Evolutionary conservation across 768 basidiomycete species (phyloP).

Genomic region (Termitomyces sp.): DNA sequence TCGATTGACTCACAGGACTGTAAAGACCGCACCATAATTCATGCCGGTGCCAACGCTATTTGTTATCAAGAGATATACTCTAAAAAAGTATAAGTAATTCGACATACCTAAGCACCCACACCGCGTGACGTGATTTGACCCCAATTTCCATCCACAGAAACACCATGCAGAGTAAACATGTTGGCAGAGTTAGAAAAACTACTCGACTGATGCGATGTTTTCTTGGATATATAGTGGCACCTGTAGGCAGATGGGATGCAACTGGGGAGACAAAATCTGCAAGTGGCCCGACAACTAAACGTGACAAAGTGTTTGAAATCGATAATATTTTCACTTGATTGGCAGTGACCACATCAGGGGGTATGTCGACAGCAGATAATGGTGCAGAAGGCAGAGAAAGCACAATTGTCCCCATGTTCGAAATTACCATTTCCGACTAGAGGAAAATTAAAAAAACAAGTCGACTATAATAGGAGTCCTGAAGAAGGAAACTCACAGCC

Average conservation of each 20-base stretch:
- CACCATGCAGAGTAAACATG: constrained; percentile 41
- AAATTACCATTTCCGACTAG: constrained; percentile 77
- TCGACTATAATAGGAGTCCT: not conserved
- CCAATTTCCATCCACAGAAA: constrained; percentile 51
- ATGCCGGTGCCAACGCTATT: constrained; percentile 58
- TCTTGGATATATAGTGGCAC: constrained; percentile 28
- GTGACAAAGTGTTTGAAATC: constrained; percentile 63
- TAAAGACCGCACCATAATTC: constrained; percentile 67
- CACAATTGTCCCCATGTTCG: constrained; percentile 75
- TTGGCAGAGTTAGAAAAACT: constrained; percentile 48
- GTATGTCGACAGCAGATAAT: constrained; percentile 11
- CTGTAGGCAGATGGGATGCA: constrained; percentile 34
- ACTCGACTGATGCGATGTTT: constrained; percentile 58
- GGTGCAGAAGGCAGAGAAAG: constrained; percentile 47
- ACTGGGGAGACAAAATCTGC: constrained; percentile 72
- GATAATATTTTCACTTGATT: constrained; percentile 70
- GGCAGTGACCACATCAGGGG: constrained; percentile 35
- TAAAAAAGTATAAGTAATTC: not conserved
- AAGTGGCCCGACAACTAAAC: constrained; percentile 60
- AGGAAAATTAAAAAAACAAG: not conserved
- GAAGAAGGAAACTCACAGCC: constrained; percentile 41
- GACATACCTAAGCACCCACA: constrained; percentile 70
- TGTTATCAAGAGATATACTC: constrained; percentile 3
- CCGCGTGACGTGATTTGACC: constrained; percentile 38
- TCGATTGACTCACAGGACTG: constrained; percentile 49